phyloP scores from a whole-genome alignment of 805 yeast genomes.

The Barnettozyma siamensis region DNA sequence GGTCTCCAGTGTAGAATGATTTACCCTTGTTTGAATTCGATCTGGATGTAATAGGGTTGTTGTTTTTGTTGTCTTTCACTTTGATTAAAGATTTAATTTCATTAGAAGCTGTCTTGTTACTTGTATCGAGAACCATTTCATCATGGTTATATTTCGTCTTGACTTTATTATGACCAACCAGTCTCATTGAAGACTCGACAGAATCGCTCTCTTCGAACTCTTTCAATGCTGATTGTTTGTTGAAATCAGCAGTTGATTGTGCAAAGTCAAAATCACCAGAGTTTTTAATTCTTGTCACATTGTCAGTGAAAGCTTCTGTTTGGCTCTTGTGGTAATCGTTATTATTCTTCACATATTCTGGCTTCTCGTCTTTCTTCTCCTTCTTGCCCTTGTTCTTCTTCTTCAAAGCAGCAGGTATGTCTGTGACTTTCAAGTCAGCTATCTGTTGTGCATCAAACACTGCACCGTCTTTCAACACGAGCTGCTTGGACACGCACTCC shows the following conservation, averaged over 20 bases:
- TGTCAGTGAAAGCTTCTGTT: conserved; percentile 43
- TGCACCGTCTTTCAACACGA: conserved; percentile 34
- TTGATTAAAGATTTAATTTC: conserved; percentile 1
- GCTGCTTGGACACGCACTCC: conserved; percentile 34
- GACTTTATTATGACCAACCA: conserved; percentile 67
- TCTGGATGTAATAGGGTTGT: conserved; percentile 1
- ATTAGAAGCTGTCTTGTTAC: neutral
- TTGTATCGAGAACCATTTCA: conserved; percentile 53
- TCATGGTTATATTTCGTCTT: conserved; percentile 42
- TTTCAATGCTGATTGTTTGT: conserved; percentile 72
- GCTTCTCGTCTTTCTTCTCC: conserved; percentile 10
- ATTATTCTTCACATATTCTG: conserved; percentile 3
- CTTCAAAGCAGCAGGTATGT: conserved; percentile 36
- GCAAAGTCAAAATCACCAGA: conserved; percentile 79
- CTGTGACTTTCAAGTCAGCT: conserved; percentile 50
- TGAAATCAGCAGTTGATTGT: conserved; percentile 74
- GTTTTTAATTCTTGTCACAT: conserved; percentile 40
- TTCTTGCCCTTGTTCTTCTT: conserved; percentile 14
- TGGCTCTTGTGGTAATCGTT: conserved; percentile 16
- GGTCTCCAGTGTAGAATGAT: conserved; percentile 16
- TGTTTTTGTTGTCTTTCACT: conserved; percentile 2
- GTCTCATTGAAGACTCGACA: conserved; percentile 51
- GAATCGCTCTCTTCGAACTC: conserved; percentile 64
- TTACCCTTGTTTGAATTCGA: neutral
- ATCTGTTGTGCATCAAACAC: conserved; percentile 36